Conservation (phyloP, 768 basidiomycete species). For the Rhodotorula diobovata region DNA sequence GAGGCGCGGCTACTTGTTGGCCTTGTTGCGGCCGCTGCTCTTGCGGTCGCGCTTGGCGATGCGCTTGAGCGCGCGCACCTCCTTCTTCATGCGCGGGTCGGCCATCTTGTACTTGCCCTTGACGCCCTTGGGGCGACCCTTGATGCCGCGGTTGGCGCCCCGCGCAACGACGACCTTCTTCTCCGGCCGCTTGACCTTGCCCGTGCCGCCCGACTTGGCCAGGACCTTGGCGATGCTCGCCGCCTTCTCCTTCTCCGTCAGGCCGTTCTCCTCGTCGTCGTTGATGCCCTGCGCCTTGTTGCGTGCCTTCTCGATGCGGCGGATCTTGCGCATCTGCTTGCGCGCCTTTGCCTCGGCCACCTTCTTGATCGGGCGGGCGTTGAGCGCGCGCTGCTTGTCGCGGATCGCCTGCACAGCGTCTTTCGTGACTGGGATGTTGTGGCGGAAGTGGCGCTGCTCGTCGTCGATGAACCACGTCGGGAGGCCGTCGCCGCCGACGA, state of each 20-base stretch:
- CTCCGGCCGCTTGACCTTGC: slow-evolving; percentile 49
- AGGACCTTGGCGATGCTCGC: slow-evolving; percentile 81
- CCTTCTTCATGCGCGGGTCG: slow-evolving; percentile 40
- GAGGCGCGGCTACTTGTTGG: slow-evolving; percentile 20
- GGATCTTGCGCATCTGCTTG: slow-evolving; percentile 84
- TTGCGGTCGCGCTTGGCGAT: slow-evolving; percentile 66
- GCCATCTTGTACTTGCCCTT: slow-evolving; percentile 74
- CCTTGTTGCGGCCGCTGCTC: slow-evolving; percentile 33
- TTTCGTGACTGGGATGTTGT: slow-evolving; percentile 94
- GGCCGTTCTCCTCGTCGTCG: slow-evolving; percentile 64
- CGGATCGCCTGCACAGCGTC: slow-evolving; percentile 81
- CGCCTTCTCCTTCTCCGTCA: slow-evolving; percentile 93
- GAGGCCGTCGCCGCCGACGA: slow-evolving; percentile 73
- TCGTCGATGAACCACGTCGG: slow-evolving; percentile 98
- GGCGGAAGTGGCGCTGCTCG: slow-evolving; percentile 83
- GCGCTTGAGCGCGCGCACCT: slow-evolving; percentile 80
- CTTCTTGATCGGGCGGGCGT: slow-evolving; percentile 97
- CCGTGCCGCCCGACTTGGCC: slow-evolving; percentile 49
- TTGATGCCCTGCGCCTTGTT: slow-evolving; percentile 95
- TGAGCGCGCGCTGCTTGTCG: slow-evolving; percentile 84
- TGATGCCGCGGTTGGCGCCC: slow-evolving; percentile 78
- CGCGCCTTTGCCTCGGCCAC: slow-evolving; percentile 90
- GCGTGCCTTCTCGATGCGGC: slow-evolving; percentile 81
- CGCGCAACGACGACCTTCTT: slow-evolving; percentile 87
- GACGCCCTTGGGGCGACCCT: slow-evolving; percentile 90